Conservation (phyloP, 768 basidiomycete species). For the Mycena rosella region DNA sequence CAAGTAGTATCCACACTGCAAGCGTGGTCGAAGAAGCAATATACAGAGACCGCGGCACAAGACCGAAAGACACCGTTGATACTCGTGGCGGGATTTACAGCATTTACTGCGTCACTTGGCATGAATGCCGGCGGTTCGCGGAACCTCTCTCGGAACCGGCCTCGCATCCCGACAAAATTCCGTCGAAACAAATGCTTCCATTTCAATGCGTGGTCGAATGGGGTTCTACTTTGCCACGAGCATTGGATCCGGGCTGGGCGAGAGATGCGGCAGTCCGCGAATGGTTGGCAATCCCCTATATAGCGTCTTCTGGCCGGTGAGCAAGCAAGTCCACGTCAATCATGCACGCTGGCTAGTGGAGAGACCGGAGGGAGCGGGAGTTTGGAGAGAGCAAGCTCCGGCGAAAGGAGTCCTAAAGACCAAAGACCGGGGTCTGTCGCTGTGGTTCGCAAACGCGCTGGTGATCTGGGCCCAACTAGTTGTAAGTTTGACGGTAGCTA, state of each 20-base stretch:
- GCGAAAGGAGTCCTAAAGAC: neutral
- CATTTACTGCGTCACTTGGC: neutral
- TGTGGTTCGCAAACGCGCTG: neutral
- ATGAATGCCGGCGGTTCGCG: neutral
- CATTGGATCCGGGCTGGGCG: neutral
- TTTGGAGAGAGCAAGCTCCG: neutral
- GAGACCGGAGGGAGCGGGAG: constrained; percentile 1
- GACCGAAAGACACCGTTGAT: constrained; percentile 15
- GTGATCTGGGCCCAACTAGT: neutral
- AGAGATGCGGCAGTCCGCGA: neutral
- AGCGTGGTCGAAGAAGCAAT: neutral
- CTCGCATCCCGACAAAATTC: constrained; percentile 20
- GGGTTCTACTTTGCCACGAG: too few relatives aligned
- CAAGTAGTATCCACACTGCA: neutral
- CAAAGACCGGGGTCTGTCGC: neutral
- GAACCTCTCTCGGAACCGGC: constrained; percentile 14
- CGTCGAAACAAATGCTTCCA: neutral
- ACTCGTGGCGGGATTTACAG: neutral
- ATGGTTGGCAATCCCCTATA: neutral
- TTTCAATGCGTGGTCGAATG: neutral
- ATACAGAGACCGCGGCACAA: constrained; percentile 4
- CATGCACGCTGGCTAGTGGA: constrained; percentile 8
- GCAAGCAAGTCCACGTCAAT: neutral
- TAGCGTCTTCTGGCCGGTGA: neutral
- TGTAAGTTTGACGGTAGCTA: neutral